Percentiles rank a stretch among this genome's conserved stretches.
phyloP scores from a whole-genome alignment of 2,329 filamentous ascomycete genomes.

The Claviceps cyperi region DNA sequence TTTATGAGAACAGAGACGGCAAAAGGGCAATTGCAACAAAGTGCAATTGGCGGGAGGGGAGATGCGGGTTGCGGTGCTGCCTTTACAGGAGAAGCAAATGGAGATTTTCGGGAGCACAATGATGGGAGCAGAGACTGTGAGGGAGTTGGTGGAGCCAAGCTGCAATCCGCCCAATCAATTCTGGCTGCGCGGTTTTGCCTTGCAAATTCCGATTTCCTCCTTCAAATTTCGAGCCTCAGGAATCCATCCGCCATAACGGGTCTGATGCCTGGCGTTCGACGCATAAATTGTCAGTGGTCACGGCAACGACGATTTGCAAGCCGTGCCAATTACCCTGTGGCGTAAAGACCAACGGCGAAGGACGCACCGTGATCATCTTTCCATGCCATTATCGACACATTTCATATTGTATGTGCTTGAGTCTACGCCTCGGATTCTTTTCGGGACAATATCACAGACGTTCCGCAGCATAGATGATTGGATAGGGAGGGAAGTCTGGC shows the following conservation, averaged over 20 bases:
- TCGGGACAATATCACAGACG: no score
- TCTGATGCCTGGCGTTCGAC: not conserved
- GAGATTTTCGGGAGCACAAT: constrained; percentile 29
- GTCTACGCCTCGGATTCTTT: no score
- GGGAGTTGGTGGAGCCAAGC: constrained; percentile 24
- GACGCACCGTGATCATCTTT: not conserved
- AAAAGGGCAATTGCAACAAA: constrained; percentile 47
- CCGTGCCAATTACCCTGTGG: not conserved
- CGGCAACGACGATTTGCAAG: not conserved
- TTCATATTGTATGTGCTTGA: no score
- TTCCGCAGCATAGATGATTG: no score
- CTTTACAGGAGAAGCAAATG: constrained; percentile 29
- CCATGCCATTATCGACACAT: no score
- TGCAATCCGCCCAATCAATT: constrained; percentile 21
- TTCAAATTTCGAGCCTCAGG: constrained; percentile 9
- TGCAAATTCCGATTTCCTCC: constrained; percentile 24
- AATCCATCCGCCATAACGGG: constrained; percentile 1
- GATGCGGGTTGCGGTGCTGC: constrained; percentile 38
- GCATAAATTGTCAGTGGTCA: not conserved
- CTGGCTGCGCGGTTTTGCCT: constrained; percentile 23
- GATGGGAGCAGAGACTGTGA: constrained; percentile 28
- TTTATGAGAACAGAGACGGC: constrained; percentile 35
- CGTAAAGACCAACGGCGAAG: not conserved
- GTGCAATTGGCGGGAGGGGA: constrained; percentile 50
- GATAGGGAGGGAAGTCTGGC: no score